Base-by-base conservation (phyloP, 208 protist genomes). In the Trypanosoma mega region DNA sequence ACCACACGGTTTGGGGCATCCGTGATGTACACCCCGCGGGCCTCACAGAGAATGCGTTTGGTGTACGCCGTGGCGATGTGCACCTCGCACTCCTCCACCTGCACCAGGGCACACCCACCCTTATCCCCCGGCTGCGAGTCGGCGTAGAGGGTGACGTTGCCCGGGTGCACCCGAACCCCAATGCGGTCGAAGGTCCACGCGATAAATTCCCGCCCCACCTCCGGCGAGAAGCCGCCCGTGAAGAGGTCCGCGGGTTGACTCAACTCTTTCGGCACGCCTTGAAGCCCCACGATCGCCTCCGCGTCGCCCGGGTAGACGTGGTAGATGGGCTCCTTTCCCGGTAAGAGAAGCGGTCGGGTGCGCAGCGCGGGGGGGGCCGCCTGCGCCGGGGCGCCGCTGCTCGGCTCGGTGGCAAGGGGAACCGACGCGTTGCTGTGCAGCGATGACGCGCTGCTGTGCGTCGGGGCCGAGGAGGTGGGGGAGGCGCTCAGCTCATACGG, bases 151-250 rank as follows among this genome's bases (percentile, higher is more conserved):
- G 33, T 44, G 9, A 78, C 54, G 36, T 82, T 62, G 11, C 3
- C 3, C 0, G 72, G 62, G 49, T 74, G 64, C 18, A 78, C 62
- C n/a, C 31, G 33, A 16, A 82, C 63, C 21, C 61, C 34, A 27
- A 74, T 36, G 33, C 61, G 30, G 12, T 55, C 70, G 45, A 87
- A 83, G 18, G 80, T 45, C 80, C 80, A 87, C 8, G 76, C 73
- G 16, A 87, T 68, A 67, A 79, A 87, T 18, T 71, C 57, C 16
- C 34, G 34, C 21, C 63, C 65, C 1, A 66, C 57, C 16, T 74
- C 58, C 11, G 30, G 52, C 3, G 69, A 52, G 20, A 87, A 62
- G 8, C 76, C 80, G 47, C 76, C 80, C 20, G 84, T 47, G 41
- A 87, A 87, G 11, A 87, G 31, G 1, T 18, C 43, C 27, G 44